Evolutionary conservation across 441 rosid species (phyloP).

Genomic region (Pelargonium cotyledonis): DNA sequence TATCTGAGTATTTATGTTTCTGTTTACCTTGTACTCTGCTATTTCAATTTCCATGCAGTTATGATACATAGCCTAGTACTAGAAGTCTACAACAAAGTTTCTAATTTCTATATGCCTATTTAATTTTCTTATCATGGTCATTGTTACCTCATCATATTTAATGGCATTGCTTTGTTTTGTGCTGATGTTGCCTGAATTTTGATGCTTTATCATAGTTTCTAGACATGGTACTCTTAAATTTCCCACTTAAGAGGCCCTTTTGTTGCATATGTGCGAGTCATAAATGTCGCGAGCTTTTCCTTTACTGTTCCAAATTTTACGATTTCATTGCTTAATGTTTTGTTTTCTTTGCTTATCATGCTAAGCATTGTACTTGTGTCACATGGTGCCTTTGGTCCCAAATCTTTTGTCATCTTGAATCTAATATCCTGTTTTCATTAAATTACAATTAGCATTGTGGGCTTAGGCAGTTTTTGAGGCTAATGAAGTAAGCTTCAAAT

Average conservation of each 20-base stretch:
- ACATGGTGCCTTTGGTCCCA: neutral
- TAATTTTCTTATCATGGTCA: neutral
- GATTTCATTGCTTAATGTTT: no score
- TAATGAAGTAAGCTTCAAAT: neutral
- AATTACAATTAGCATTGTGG: no score
- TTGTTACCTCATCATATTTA: neutral
- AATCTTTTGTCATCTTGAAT: neutral
- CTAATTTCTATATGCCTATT: neutral
- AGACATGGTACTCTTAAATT: neutral
- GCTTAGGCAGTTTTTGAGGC: neutral
- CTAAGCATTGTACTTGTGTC: no score
- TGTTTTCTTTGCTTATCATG: no score
- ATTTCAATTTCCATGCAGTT: neutral
- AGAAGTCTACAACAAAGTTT: neutral
- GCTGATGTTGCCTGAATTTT: constrained; percentile 19
- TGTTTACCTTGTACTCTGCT: neutral
- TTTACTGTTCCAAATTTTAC: no score
- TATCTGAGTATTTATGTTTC: neutral
- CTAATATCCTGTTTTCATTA: neutral
- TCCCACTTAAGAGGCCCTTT: no score
- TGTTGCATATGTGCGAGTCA: constrained; percentile 10
- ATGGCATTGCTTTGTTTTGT: neutral
- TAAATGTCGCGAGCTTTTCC: constrained; percentile 15
- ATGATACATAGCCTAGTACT: neutral
- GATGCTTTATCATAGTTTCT: neutral